These are phyloP conservation scores for Exophiala phaeomuriformis DNA, from an alignment of 2,329 filamentous ascomycete species.

Conservation along the genomic window DNA sequence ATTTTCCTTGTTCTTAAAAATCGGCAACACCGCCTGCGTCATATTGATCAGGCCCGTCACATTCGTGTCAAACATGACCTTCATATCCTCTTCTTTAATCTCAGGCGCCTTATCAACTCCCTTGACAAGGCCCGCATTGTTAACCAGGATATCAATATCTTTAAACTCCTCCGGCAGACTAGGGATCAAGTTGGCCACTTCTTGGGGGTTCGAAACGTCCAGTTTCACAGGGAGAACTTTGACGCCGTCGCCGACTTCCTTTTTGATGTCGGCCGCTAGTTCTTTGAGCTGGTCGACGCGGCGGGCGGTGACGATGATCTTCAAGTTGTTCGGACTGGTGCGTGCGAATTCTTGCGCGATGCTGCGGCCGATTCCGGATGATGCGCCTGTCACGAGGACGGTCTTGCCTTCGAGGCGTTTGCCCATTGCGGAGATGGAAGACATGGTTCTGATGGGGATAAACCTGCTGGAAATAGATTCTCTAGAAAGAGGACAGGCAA, in stretches of 20 bases:
- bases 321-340: conserved; percentile 69
- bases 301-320: conserved; percentile 81
- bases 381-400: conserved; percentile 83
- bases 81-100: conserved; percentile 74
- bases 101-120: conserved; percentile 78
- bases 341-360: conserved; percentile 86
- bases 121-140: conserved; percentile 91
- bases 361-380: conserved; percentile 73
- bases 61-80: conserved; percentile 85
- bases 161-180: conserved; percentile 72
- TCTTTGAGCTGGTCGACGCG: conserved; percentile 70
- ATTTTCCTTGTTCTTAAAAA: conserved; percentile 58
- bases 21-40: conserved; percentile 81
- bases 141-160: conserved; percentile 81
- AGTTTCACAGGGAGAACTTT: conserved; percentile 75
- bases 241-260: conserved; percentile 70
- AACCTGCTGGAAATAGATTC: neutral
- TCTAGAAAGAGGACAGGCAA: neutral
- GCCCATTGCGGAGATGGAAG: conserved; percentile 53
- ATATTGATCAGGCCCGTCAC: conserved; percentile 92
- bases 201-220: conserved; percentile 73
- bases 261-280: conserved; percentile 66
- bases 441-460: conserved; percentile 44
- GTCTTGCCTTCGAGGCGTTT: conserved; percentile 92
- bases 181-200: conserved; percentile 65